A percentile compares a stretch with the other conserved stretches of the same genome.
phyloP scores from a whole-genome alignment of 2,329 filamentous ascomycete genomes.

The Aureobasidium melanogenum region DNA sequence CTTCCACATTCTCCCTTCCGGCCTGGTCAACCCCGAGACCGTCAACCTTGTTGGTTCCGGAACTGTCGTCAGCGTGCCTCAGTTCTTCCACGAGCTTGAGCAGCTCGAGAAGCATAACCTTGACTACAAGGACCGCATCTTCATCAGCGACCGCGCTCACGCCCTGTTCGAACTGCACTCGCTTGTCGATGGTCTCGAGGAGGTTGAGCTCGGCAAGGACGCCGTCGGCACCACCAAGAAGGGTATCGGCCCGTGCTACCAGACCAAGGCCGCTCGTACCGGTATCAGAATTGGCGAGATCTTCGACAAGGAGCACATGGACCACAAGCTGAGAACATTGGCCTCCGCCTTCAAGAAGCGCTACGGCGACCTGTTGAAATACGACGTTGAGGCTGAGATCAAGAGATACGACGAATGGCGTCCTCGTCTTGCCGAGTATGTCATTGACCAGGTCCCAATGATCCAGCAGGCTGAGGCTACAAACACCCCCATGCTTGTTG shows the following conservation, averaged over 20 bases:
- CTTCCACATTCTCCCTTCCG: slow-evolving; percentile 57
- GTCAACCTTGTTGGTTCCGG: slow-evolving; percentile 61
- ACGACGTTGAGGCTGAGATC: slow-evolving; percentile 64
- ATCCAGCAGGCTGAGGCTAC: slow-evolving; percentile 52
- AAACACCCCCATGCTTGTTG: slow-evolving; percentile 54
- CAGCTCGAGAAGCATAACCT: slow-evolving; percentile 53
- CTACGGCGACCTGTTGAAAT: slow-evolving; percentile 57
- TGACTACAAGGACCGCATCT: slow-evolving; percentile 49
- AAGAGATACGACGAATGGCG: slow-evolving; percentile 51
- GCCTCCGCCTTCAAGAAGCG: slow-evolving; percentile 57
- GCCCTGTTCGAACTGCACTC: slow-evolving; percentile 58
- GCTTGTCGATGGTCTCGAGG: slow-evolving; percentile 59
- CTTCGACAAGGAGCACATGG: slow-evolving; percentile 58
- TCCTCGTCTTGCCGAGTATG: slow-evolving; percentile 48
- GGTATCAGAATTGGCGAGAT: slow-evolving; percentile 60
- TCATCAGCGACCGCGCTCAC: slow-evolving; percentile 55
- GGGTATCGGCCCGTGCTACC: slow-evolving; percentile 48
- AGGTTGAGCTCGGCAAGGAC: slow-evolving; percentile 41
- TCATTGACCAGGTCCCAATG: slow-evolving; percentile 59
- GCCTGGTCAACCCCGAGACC: slow-evolving; percentile 61
- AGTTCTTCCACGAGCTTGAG: slow-evolving; percentile 58
- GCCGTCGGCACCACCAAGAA: slow-evolving; percentile 44
- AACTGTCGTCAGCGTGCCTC: slow-evolving; percentile 60
- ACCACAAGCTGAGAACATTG: slow-evolving; percentile 54
- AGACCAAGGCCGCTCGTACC: slow-evolving; percentile 55